Base-by-base conservation (phyloP, 2,329 filamentous ascomycete genomes). In the Neonectria magnoliae region DNA sequence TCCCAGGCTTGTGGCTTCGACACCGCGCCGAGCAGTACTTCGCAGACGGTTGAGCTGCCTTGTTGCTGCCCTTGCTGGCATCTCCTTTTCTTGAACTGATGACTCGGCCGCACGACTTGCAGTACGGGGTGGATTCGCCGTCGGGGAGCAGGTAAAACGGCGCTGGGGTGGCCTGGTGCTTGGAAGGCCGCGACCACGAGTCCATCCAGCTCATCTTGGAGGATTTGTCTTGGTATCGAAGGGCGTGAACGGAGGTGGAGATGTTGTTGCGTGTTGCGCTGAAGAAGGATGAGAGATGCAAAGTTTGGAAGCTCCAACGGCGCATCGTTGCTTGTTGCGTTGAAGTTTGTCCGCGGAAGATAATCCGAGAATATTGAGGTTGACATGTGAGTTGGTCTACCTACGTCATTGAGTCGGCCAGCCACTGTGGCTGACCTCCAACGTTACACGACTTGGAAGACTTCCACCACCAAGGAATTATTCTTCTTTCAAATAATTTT, bases 21-120 rank as follows among this genome's bases (percentile, higher is more conserved):
- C 87, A 90, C 41, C 83, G 78, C 50, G 82, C 78, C 0, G 87
- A 89, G 76, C 87, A 89, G 77, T 88, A 90, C 66, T 87, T 88
- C 9, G 61, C 62, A 2, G 72, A 65, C 7, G 38, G 10, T 11
- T 11, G 38, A 20, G 38, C n/a, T 18, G 7, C 38, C 11, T 67
- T 68, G 8, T 53, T 64, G 3, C 55, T 56, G 7, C 72, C 78
- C 5, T 71, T 70, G 4, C 70, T 68, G 1, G 75, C 70, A 18
- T 71, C 75, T 45, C 76, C 69, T 50, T 72, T 76, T 29, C 76
- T 73, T 7, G 71, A 74, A 67, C 83, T 81, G 42, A 88, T 87
- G 2, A 87, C 81, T 44, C 87, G 80, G 1, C 88, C 87, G 68
- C 87, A 90, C 13, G 83, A 83, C 65, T 83, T 82, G 68, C 86